These are phyloP conservation scores for Leishmania mexicana DNA, from an alignment of 208 protist genomes.

Conservation along the genomic window DNA sequence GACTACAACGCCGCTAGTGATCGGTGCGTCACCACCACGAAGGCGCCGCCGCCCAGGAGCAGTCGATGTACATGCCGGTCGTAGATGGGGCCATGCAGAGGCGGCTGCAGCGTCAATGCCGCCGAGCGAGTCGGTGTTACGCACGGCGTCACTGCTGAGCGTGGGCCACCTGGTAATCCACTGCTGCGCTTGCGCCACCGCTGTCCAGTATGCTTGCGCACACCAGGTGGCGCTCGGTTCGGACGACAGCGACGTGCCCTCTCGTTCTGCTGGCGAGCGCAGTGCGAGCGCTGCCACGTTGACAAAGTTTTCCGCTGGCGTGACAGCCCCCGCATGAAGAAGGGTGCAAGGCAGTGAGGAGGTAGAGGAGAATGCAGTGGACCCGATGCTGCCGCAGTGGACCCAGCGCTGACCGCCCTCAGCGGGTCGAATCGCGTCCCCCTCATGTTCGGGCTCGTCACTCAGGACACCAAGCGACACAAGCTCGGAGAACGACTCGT, in stretches of 20 bases:
- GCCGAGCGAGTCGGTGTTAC: too few relatives aligned
- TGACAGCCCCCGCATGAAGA: constrained; percentile 10
- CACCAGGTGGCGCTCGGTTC: constrained; percentile 13
- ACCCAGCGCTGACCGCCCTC: not conserved
- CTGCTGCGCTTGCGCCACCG: constrained; percentile 36
- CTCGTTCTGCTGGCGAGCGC: constrained; percentile 10
- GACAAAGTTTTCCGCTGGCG: constrained; percentile 3
- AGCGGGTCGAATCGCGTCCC: not conserved
- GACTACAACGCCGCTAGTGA: not conserved
- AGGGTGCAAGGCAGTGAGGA: not conserved
- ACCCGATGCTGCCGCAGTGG: not conserved
- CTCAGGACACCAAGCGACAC: constrained; percentile 1
- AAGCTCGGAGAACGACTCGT: not conserved
- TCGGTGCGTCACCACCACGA: not conserved
- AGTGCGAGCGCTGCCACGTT: constrained; percentile 26
- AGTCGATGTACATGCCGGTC: not conserved
- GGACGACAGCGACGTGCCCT: not conserved
- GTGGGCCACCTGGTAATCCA: constrained; percentile 7
- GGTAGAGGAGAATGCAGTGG: not conserved
- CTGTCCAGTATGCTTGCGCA: constrained; percentile 48
- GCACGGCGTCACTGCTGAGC: not conserved
- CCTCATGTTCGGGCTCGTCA: not conserved
- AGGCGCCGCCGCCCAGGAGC: not conserved
- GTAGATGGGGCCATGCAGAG: not conserved
- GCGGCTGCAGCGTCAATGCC: not conserved